These are phyloP conservation scores for Arthrobotrys sinensis DNA, from an alignment of 2,329 filamentous ascomycete genomes.

Conservation along the genomic window DNA sequence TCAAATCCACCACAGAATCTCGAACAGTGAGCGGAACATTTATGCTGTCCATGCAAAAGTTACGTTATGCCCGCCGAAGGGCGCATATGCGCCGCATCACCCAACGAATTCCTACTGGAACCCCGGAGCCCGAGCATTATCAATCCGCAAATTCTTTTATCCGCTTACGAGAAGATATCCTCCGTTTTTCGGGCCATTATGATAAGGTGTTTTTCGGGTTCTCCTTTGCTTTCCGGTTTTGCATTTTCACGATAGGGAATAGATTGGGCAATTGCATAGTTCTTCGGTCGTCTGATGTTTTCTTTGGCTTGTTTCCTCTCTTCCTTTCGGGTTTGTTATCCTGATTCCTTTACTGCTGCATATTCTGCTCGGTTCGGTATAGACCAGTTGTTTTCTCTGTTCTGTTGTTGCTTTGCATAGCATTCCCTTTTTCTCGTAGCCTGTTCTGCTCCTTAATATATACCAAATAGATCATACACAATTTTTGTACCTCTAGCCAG, in stretches of 20 bases:
- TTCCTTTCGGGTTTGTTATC: slow-evolving; percentile 44
- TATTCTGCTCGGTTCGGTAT: slow-evolving; percentile 13
- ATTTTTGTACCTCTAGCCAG: slow-evolving; percentile 2
- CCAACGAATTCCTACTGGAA: slow-evolving; percentile 29
- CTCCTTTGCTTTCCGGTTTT: slow-evolving; percentile 15
- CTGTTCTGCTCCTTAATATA: slow-evolving; percentile 26
- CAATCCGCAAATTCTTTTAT: slow-evolving; percentile 13
- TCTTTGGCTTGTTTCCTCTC: slow-evolving; percentile 7
- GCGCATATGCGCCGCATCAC: slow-evolving; percentile 47
- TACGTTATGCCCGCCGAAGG: slow-evolving; percentile 48
- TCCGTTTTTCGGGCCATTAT: slow-evolving; percentile 46
- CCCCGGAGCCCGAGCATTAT: slow-evolving; percentile 28
- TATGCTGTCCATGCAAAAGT: slow-evolving; percentile 21
- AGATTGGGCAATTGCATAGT: slow-evolving; percentile 40
- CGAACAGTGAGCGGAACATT: slow-evolving; percentile 24
- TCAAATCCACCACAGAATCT: slow-evolving; percentile 29
- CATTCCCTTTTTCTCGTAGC: slow-evolving; percentile 26
- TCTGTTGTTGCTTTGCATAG: slow-evolving; percentile 18
- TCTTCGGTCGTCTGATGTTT: slow-evolving; percentile 27
- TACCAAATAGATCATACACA: slow-evolving; percentile 37
- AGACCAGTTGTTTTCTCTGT: slow-evolving; percentile 18
- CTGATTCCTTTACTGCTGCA: slow-evolving; percentile 24
- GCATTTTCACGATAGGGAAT: slow-evolving; percentile 33
- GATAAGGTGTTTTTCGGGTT: slow-evolving; percentile 51
- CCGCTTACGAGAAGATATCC: slow-evolving; percentile 25